Percentiles rank a stretch among this genome's conserved stretches.
phyloP scores from a whole-genome alignment of 1,284 basidiomycete genomes.

The Microbotryomycetes sp. region DNA sequence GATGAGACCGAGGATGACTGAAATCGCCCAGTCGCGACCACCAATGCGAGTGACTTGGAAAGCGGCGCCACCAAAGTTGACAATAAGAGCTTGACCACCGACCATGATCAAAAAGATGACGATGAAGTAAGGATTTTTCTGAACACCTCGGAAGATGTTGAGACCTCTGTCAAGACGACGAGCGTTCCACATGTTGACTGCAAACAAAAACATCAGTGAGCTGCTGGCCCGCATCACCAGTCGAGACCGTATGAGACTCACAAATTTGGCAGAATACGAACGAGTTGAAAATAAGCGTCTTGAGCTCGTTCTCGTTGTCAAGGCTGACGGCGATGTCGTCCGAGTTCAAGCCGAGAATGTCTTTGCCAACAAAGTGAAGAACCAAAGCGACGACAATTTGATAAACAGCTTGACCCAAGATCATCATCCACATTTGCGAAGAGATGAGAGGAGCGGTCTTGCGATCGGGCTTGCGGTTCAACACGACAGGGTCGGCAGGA shows the following conservation, averaged over 20 bases:
- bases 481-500: constrained; percentile 69
- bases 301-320: constrained; percentile 54
- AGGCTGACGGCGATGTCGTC: constrained; percentile 48
- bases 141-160: constrained; percentile 83
- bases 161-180: constrained; percentile 74
- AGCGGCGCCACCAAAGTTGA: constrained; percentile 83
- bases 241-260: constrained; percentile 19
- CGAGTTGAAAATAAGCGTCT: constrained; percentile 88
- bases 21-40: constrained; percentile 88
- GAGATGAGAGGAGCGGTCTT: constrained; percentile 82
- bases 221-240: constrained; percentile 3
- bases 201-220: background rate
- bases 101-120: constrained; percentile 81
- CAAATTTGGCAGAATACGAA: constrained; percentile 96
- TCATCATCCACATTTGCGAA: constrained; percentile 65
- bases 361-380: constrained; percentile 76
- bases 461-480: constrained; percentile 85
- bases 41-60: constrained; percentile 79
- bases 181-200: constrained; percentile 81
- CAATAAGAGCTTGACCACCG: constrained; percentile 77
- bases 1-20: constrained; percentile 74
- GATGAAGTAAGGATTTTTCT: constrained; percentile 78
- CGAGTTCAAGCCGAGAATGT: constrained; percentile 52
- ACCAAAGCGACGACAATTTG: constrained; percentile 78
- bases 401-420: constrained; percentile 80